phyloP scores from a whole-genome alignment of 2,329 filamentous ascomycete genomes.

The Albifimbria verrucaria region DNA sequence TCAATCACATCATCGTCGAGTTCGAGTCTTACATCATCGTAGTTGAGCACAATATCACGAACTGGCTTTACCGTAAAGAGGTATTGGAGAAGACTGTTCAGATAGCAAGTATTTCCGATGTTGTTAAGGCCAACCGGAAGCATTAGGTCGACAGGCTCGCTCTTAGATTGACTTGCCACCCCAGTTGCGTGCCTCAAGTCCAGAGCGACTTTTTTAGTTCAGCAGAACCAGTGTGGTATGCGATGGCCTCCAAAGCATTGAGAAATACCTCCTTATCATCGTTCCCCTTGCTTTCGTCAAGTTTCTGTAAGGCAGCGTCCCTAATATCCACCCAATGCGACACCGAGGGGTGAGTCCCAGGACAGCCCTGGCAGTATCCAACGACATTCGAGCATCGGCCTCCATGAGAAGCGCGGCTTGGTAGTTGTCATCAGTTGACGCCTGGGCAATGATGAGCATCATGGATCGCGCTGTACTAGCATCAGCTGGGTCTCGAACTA shows the following conservation, averaged over 20 bases:
- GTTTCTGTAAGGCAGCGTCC: slow-evolving; percentile 23
- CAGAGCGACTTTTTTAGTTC: no score
- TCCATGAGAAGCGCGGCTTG: slow-evolving; percentile 30
- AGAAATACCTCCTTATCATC: slow-evolving; percentile 28
- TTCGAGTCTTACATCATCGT: slow-evolving; percentile 67
- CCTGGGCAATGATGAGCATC: slow-evolving; percentile 30
- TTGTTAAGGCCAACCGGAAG: slow-evolving; percentile 87
- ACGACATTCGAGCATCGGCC: slow-evolving; percentile 30
- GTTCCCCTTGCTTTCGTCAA: slow-evolving; percentile 20
- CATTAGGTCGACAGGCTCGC: slow-evolving; percentile 31
- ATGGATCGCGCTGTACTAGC: slow-evolving; percentile 28
- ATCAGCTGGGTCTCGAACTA: slow-evolving; percentile 26
- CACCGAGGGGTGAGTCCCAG: slow-evolving; percentile 22
- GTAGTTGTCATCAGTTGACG: slow-evolving; percentile 30
- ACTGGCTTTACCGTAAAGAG: slow-evolving; percentile 85
- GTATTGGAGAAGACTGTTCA: slow-evolving; percentile 95
- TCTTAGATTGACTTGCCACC: slow-evolving; percentile 17
- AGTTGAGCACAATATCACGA: slow-evolving; percentile 74
- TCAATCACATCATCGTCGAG: slow-evolving; percentile 60
- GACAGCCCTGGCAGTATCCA: slow-evolving; percentile 28
- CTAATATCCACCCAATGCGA: slow-evolving; percentile 20
- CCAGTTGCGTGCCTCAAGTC: slow-evolving; percentile 24
- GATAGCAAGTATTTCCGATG: slow-evolving; percentile 96
- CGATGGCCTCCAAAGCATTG: slow-evolving; percentile 32
- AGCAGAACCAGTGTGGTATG: slow-evolving; percentile 25